Percentiles rank a stretch among this genome's conserved stretches.
Conservation (phyloP, 371 early-diverging fungal species). For the Cokeromyces recurvatus region DNA sequence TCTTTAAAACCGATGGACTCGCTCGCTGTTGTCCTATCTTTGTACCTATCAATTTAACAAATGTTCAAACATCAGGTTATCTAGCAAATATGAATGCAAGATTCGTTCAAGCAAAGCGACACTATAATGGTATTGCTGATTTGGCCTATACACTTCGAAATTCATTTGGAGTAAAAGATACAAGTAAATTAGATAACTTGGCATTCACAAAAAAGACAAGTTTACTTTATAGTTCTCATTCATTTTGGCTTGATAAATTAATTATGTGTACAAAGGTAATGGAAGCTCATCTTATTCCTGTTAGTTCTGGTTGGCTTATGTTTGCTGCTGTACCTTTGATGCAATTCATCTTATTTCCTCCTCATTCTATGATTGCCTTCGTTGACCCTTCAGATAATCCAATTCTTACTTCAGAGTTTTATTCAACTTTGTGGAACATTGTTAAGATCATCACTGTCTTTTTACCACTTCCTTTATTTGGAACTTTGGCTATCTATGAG, state of each 20-base stretch:
- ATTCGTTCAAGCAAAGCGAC: conserved; percentile 68
- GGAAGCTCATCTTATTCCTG: conserved; percentile 51
- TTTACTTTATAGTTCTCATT: conserved; percentile 34
- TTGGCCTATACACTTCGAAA: conserved; percentile 39
- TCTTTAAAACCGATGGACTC: conserved; percentile 64
- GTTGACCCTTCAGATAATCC: conserved; percentile 40
- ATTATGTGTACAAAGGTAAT: conserved; percentile 40
- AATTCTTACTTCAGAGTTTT: conserved; percentile 42
- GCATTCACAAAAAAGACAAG: conserved; percentile 26
- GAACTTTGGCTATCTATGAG: conserved; percentile 45
- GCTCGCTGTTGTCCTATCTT: conserved; percentile 63
- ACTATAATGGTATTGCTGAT: conserved; percentile 53
- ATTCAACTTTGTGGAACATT: conserved; percentile 39
- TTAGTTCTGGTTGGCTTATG: conserved; percentile 51
- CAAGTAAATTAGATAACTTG: not conserved
- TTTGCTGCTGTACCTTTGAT: conserved; percentile 50
- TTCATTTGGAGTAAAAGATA: conserved; percentile 24
- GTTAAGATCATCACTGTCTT: conserved; percentile 43
- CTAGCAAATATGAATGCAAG: conserved; percentile 56
- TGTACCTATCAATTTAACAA: conserved; percentile 70
- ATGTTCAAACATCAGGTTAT: conserved; percentile 68
- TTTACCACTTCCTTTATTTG: conserved; percentile 43
- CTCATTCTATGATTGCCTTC: conserved; percentile 28
- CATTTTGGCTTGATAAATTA: conserved; percentile 29
- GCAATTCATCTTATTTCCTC: conserved; percentile 45